phyloP scores from a whole-genome alignment of 192 early-diverging fungal genomes.

The Gorgonomyces haynaldii region DNA sequence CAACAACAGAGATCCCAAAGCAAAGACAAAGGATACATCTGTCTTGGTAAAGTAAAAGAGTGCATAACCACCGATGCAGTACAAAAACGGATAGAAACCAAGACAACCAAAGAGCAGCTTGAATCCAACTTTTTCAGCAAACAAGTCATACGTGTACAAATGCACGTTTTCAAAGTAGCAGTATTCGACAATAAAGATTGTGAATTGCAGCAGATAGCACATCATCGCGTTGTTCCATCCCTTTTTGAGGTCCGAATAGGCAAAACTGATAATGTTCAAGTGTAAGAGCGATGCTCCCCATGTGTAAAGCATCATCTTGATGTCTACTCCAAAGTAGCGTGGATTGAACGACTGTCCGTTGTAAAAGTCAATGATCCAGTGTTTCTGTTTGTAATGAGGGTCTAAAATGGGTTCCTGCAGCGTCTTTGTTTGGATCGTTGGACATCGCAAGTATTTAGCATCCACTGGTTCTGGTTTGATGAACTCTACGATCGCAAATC shows the following conservation, averaged over 20 bases:
- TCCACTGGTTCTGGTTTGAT: slow-evolving; percentile 3
- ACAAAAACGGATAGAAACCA: slow-evolving; percentile 22
- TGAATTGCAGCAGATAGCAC: slow-evolving; percentile 8
- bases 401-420: not conserved
- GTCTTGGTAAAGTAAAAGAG: not conserved
- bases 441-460: slow-evolving; percentile 9
- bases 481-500: not conserved
- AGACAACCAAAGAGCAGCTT: slow-evolving; percentile 10
- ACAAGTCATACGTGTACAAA: slow-evolving; percentile 29
- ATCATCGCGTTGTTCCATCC: slow-evolving; percentile 4
- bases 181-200: slow-evolving; percentile 18
- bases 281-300: slow-evolving; percentile 15
- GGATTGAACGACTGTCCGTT: slow-evolving; percentile 17
- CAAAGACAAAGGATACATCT: not conserved
- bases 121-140: slow-evolving; percentile 22
- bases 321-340: slow-evolving; percentile 8
- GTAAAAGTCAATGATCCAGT: slow-evolving; percentile 9
- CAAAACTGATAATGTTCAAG: slow-evolving; percentile 11
- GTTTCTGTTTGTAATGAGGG: not conserved
- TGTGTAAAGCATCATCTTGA: slow-evolving; percentile 20
- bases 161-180: slow-evolving; percentile 17
- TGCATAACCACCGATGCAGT: slow-evolving; percentile 12
- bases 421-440: slow-evolving; percentile 3
- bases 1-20: not conserved
- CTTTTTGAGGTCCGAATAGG: not conserved